Conservation (phyloP, 495 filamentous ascomycete genomes). For the Geopyxis carbonaria region DNA sequence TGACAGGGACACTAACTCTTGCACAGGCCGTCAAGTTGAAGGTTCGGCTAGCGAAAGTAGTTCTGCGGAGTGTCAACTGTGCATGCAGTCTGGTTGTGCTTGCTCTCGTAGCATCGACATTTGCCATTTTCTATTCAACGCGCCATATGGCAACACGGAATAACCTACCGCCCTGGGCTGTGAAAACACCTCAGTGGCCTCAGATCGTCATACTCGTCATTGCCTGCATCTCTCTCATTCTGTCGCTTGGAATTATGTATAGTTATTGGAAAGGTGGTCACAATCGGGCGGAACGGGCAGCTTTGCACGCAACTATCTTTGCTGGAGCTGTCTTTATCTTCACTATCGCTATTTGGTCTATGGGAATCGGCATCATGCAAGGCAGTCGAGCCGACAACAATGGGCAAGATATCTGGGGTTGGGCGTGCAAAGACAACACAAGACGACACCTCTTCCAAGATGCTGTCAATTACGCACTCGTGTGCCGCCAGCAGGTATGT, state of each 20-base stretch:
- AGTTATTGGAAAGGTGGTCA: conserved; percentile 84
- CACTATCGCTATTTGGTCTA: conserved; percentile 81
- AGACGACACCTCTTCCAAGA: conserved; percentile 55
- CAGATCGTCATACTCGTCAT: conserved; percentile 67
- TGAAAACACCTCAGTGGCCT: conserved; percentile 65
- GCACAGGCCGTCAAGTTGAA: conserved; percentile 75
- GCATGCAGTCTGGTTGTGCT: conserved; percentile 70
- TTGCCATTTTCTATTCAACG: conserved; percentile 80
- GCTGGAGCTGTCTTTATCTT: conserved; percentile 86
- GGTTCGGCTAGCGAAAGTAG: conserved; percentile 84
- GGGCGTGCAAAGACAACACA: conserved; percentile 80
- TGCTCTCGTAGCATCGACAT: conserved; percentile 63
- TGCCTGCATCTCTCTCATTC: conserved; percentile 58
- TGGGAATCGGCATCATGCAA: conserved; percentile 71
- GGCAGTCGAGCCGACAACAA: conserved; percentile 50
- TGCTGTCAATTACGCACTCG: conserved; percentile 72
- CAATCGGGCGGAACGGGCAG: conserved; percentile 71
- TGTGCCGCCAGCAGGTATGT: conserved; percentile 82
- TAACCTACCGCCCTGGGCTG: conserved; percentile 67
- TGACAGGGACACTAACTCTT: conserved; percentile 25
- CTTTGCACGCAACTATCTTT: conserved; percentile 85
- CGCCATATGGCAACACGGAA: conserved; percentile 53
- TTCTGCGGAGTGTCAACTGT: conserved; percentile 86
- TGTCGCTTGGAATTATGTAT: conserved; percentile 66
- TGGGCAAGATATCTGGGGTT: conserved; percentile 87